Evolutionary conservation across 1,284 basidiomycete species (phyloP).

Genomic region (Cerioporus squamosus): DNA sequence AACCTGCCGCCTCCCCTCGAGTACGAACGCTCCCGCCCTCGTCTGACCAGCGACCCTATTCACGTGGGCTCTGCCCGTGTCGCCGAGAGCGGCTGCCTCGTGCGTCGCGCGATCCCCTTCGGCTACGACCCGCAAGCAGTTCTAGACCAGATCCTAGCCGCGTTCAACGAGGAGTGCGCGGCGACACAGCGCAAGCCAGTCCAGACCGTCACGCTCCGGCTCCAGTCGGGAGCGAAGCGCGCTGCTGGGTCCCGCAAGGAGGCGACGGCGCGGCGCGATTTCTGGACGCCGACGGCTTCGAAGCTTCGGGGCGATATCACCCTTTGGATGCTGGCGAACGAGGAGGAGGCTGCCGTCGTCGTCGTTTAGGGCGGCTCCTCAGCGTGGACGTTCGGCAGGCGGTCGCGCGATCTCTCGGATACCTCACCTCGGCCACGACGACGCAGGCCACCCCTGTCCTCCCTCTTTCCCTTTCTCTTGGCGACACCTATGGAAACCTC

Average conservation of each 20-base stretch:
- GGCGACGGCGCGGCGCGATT: background rate
- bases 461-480: background rate
- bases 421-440: too few relatives aligned
- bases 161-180: background rate
- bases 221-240: slow-evolving; percentile 6
- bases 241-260: slow-evolving; percentile 5
- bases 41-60: background rate
- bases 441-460: background rate
- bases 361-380: too few relatives aligned
- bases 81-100: background rate
- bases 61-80: background rate
- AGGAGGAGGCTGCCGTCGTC: too few relatives aligned
- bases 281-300: background rate
- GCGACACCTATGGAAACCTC: too few relatives aligned
- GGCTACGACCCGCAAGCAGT: background rate
- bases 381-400: too few relatives aligned
- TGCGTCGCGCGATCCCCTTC: background rate
- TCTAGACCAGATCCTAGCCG: background rate
- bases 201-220: background rate
- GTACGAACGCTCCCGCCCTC: slow-evolving; percentile 3
- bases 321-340: too few relatives aligned
- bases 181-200: background rate
- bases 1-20: slow-evolving; percentile 9
- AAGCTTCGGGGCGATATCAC: background rate
- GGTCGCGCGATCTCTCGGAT: too few relatives aligned